Evolutionary conservation across 2,329 filamentous ascomycete species (phyloP).

Genomic region (Trichoderma sp.): DNA sequence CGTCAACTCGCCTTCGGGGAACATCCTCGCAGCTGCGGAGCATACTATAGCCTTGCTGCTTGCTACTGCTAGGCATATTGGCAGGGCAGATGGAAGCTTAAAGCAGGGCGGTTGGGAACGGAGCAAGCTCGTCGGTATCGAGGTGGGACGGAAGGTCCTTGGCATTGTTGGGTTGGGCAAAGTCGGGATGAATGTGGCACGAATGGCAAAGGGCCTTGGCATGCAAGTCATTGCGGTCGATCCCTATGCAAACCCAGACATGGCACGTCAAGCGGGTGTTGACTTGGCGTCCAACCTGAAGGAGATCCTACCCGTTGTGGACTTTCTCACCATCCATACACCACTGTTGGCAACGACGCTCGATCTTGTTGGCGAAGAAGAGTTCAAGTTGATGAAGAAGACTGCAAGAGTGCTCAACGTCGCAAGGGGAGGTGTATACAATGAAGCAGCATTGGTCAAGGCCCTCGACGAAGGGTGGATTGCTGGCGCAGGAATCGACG

Average conservation of each 20-base stretch:
- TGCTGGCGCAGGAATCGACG: conserved; percentile 74
- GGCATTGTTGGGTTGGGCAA: conserved; percentile 80
- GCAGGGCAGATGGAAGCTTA: conserved; percentile 65
- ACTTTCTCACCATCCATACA: conserved; percentile 80
- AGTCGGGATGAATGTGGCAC: conserved; percentile 75
- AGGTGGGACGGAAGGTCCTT: conserved; percentile 74
- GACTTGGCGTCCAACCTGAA: conserved; percentile 55
- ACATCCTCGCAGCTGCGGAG: conserved; percentile 77
- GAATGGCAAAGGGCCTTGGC: conserved; percentile 73
- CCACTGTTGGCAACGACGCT: conserved; percentile 75
- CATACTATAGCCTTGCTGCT: conserved; percentile 75
- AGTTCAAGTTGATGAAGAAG: conserved; percentile 69
- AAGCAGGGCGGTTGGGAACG: conserved; percentile 76
- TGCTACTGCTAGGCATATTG: conserved; percentile 70
- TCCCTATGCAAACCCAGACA: conserved; percentile 72
- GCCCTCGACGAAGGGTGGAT: conserved; percentile 70
- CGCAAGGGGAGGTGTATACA: conserved; percentile 75
- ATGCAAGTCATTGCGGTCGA: conserved; percentile 76
- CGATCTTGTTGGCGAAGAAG: conserved; percentile 66
- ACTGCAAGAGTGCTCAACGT: conserved; percentile 76
- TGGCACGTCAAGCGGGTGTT: conserved; percentile 67
- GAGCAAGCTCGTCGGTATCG: conserved; percentile 70
- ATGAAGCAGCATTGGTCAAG: conserved; percentile 68
- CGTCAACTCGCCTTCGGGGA: conserved; percentile 75
- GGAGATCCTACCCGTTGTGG: conserved; percentile 62